Percentiles rank a stretch among this genome's conserved stretches.
phyloP scores from a whole-genome alignment of 2,329 filamentous ascomycete species.

The Fusarium poae region DNA sequence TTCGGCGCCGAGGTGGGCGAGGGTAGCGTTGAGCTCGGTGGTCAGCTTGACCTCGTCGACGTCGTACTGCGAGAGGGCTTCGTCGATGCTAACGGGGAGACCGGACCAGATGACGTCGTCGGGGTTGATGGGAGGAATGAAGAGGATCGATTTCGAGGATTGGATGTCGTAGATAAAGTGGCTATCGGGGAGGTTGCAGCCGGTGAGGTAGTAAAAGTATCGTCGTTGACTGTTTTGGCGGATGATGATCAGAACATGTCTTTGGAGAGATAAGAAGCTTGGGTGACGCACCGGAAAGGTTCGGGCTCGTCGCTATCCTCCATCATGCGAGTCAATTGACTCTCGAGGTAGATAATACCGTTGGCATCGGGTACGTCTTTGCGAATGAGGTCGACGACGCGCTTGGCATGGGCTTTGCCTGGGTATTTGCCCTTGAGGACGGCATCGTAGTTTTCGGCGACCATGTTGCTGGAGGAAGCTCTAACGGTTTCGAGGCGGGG shows the following conservation, averaged over 20 bases:
- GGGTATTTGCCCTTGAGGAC: conserved; percentile 77
- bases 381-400: conserved; percentile 83
- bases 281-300: conserved; percentile 75
- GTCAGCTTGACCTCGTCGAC: conserved; percentile 82
- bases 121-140: conserved; percentile 90
- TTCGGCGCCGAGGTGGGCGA: conserved; percentile 65
- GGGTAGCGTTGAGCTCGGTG: conserved; percentile 79
- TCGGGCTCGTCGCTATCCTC: conserved; percentile 90
- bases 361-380: conserved; percentile 71
- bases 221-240: conserved; percentile 77
- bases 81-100: conserved; percentile 79
- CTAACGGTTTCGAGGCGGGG: conserved; percentile 19
- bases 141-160: conserved; percentile 81
- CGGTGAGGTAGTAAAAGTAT: conserved; percentile 94
- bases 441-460: conserved; percentile 61
- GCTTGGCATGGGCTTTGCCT: conserved; percentile 86
- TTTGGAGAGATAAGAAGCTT: neutral
- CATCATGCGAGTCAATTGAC: conserved; percentile 81
- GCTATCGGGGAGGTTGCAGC: conserved; percentile 83
- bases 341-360: conserved; percentile 90
- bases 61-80: conserved; percentile 83
- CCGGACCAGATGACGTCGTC: conserved; percentile 95
- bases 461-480: conserved; percentile 48
- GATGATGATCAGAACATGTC: conserved; percentile 3
- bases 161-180: conserved; percentile 85